Evolutionary conservation across 495 filamentous ascomycete genomes (phyloP), one percentile per base, ranked within the genome.

Genomic region (Podospora conica): DNA sequence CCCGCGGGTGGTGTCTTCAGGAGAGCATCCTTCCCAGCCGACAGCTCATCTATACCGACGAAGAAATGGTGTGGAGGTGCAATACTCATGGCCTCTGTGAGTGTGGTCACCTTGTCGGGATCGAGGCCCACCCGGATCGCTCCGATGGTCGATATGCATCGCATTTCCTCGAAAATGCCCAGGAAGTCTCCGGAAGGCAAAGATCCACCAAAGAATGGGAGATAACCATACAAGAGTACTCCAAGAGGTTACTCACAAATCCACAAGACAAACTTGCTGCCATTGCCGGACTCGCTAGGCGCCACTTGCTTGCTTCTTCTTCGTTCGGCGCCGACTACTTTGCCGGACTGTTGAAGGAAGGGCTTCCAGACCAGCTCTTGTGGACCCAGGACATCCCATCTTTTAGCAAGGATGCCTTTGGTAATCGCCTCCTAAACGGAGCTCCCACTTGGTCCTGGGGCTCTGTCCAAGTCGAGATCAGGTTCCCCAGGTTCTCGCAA

Each of bases 1-100:
- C 58, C 3, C 64, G 71, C 24, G 71, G 69, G 60, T 73, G 69
- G 71, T 69, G 66, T 22, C 66, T 73, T 58, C 71, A 73, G 67
- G 71, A 73, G 65, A 66, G 64, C 24, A 54, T 73, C 33, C 69
- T 73, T 28, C 69, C 71, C 15, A 67, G 65, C 24, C 69, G 71
- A n/a, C 58, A 64, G 62, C 64, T 73, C 27, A 40, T 65, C 33
- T 73, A 67, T 54, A 67, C 65, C 40, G 61, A 58, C 55, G 63
- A 63, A 55, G 67, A 73, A 65, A 67, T 71, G 55, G 66, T 65
- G 53, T 73, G 71, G 71, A 60, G 63, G 54, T 73, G 71, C 62
- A 53, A 58, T 18, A 60, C 62, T 15, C 28, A 60, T 28, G 58
- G 58, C 15, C 53, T 70, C 31, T 71, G 65, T 62, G 74, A 69